A percentile compares a stretch with the other conserved stretches of the same genome.
Evolutionary conservation across 2,329 filamentous ascomycete genomes (phyloP).

Genomic region (Penicillium sp.): DNA sequence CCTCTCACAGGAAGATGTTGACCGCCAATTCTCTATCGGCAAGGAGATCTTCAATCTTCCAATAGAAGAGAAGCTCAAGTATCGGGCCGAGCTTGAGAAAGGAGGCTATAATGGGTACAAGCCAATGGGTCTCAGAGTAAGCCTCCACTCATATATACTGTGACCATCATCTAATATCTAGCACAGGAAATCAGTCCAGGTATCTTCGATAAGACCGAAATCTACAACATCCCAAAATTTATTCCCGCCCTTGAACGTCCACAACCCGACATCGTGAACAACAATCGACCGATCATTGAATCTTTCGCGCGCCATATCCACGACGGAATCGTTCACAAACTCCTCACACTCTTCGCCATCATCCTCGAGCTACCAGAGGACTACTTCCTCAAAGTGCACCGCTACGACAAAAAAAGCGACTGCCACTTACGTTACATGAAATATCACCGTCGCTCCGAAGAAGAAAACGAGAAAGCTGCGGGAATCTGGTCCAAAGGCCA

Average conservation of each 20-base stretch:
- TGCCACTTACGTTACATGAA: conserved; percentile 63
- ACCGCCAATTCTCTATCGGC: conserved; percentile 61
- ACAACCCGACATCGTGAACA: conserved; percentile 9
- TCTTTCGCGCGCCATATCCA: conserved; percentile 16
- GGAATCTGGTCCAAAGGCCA: conserved; percentile 51
- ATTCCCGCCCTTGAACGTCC: conserved; percentile 9
- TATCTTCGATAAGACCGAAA: conserved; percentile 55
- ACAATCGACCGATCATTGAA: conserved; percentile 10
- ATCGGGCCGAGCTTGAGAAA: conserved; percentile 49
- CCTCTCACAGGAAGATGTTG: conserved; percentile 57
- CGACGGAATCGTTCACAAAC: conserved; percentile 11
- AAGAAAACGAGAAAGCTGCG: conserved; percentile 47
- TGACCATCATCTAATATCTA: not conserved
- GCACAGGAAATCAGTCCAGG: conserved; percentile 15
- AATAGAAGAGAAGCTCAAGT: conserved; percentile 58
- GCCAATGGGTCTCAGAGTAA: conserved; percentile 32
- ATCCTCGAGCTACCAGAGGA: conserved; percentile 62
- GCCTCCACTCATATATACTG: not conserved
- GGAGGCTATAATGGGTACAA: conserved; percentile 59
- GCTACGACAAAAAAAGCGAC: conserved; percentile 58
- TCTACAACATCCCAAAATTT: conserved; percentile 61
- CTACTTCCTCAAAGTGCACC: conserved; percentile 55
- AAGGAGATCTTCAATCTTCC: conserved; percentile 58
- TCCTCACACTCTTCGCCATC: conserved; percentile 44
- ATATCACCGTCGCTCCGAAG: conserved; percentile 50